Evolutionary conservation across 495 filamentous ascomycete genomes (phyloP).

Genomic region (Aspergillus hancockii): DNA sequence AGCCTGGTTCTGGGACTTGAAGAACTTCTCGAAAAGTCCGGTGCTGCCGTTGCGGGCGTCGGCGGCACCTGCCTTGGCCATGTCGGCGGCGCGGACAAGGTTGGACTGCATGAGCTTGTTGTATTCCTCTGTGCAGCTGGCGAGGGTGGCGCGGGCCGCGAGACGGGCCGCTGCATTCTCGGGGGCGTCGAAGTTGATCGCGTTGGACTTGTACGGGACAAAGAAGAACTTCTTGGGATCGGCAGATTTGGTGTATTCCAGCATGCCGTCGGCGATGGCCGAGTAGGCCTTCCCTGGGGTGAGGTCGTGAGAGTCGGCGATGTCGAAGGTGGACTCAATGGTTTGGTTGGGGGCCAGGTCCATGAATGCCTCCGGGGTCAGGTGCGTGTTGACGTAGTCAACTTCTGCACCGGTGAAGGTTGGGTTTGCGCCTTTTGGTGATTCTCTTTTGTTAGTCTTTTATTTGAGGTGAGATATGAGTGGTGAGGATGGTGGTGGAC

Average conservation of each 20-base stretch:
- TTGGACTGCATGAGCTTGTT: constrained; percentile 8
- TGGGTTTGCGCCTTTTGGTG: constrained; percentile 10
- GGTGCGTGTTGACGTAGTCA: constrained; percentile 16
- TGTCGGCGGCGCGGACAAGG: constrained; percentile 17
- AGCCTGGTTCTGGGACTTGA: constrained; percentile 14
- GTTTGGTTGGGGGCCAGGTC: constrained; percentile 19
- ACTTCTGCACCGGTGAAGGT: constrained; percentile 17
- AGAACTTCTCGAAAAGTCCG: constrained; percentile 21
- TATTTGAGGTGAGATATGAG: neutral
- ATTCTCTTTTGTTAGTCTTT: neutral
- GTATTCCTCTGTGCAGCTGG: constrained; percentile 17
- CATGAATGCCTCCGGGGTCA: constrained; percentile 17
- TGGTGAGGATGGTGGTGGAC: neutral
- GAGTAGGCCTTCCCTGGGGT: constrained; percentile 13
- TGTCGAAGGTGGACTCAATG: constrained; percentile 17
- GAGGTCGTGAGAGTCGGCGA: constrained; percentile 17
- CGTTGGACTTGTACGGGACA: constrained; percentile 16
- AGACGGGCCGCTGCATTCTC: neutral
- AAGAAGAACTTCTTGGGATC: constrained; percentile 11
- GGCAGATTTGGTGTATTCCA: constrained; percentile 15
- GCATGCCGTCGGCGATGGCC: constrained; percentile 11
- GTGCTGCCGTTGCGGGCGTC: constrained; percentile 16
- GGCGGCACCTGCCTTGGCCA: constrained; percentile 19
- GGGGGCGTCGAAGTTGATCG: constrained; percentile 14
- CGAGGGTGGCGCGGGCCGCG: constrained; percentile 13